These are phyloP conservation scores for Calonectria pseudoreteaudii DNA, from an alignment of 2,329 filamentous ascomycete species.

Conservation along the genomic window DNA sequence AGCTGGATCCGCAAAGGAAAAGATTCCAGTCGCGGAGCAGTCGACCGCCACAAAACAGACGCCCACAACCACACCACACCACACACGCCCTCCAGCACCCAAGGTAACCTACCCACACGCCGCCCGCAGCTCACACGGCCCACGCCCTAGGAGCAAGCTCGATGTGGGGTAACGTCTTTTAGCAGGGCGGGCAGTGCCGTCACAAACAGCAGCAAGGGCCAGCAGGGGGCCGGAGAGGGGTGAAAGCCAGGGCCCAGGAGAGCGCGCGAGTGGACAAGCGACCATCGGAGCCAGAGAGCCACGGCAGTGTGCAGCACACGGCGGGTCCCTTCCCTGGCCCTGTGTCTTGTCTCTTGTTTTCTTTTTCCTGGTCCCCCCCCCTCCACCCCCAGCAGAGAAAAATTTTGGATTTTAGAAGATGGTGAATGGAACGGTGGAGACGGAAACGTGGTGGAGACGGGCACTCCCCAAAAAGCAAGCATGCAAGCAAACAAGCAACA, in stretches of 20 bases:
- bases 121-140: constrained; percentile 38
- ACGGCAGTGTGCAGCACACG: constrained; percentile 4
- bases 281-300: not conserved
- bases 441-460: constrained; percentile 3
- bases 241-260: constrained; percentile 9
- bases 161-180: constrained; percentile 44
- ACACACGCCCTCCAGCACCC: constrained; percentile 3
- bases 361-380: not conserved
- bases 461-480: not conserved
- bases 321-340: constrained; percentile 1
- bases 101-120: constrained; percentile 33
- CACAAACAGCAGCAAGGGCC: constrained; percentile 40
- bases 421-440: constrained; percentile 13
- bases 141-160: constrained; percentile 35
- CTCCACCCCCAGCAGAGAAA: not conserved
- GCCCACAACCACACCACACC: constrained; percentile 8
- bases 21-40: constrained; percentile 45
- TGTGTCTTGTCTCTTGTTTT: not conserved
- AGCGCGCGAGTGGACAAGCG: constrained; percentile 21
- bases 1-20: constrained; percentile 42
- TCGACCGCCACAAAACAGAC: constrained; percentile 42
- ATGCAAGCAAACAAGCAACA: not conserved
- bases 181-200: constrained; percentile 45
- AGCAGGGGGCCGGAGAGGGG: constrained; percentile 34
- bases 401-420: constrained; percentile 8